Evolutionary conservation across 2,329 filamentous ascomycete genomes (phyloP).

Genomic region (Microdochium trichocladiopsis): DNA sequence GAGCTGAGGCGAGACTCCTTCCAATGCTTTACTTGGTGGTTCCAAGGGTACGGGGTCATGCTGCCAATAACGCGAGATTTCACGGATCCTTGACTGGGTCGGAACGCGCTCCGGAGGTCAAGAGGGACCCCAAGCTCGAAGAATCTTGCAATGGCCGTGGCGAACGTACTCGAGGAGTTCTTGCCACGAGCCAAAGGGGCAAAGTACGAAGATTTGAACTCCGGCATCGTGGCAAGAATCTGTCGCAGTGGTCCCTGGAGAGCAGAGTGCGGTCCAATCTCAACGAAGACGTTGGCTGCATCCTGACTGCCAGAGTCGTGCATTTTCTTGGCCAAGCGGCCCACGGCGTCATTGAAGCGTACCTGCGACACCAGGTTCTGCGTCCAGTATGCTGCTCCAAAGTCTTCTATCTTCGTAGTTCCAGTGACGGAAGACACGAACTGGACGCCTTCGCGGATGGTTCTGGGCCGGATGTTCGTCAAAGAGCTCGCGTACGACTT

Average conservation of each 20-base stretch:
- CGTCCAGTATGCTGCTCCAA: not conserved
- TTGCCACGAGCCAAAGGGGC: not conserved
- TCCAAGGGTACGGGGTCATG: not conserved
- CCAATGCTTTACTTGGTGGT: not conserved
- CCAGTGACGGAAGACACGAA: not conserved
- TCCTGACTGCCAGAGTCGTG: not conserved
- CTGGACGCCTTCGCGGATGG: not conserved
- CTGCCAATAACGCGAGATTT: not conserved
- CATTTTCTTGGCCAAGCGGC: not conserved
- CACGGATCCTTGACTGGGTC: not conserved
- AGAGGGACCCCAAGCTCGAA: not conserved
- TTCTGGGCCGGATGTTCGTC: not conserved
- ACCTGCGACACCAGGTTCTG: not conserved
- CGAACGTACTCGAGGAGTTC: not conserved
- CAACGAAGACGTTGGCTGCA: slow-evolving; percentile 12
- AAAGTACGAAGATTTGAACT: not conserved
- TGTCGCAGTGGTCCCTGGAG: slow-evolving; percentile 26
- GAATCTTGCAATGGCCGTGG: not conserved
- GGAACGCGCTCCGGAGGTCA: not conserved
- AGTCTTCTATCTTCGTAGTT: not conserved
- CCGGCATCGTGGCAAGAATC: not conserved
- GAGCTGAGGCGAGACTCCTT: not conserved
- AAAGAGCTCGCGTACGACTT: not conserved
- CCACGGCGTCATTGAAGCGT: not conserved
- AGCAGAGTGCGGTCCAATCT: slow-evolving; percentile 28